Evolutionary conservation across 371 early-diverging fungal genomes (phyloP).

Genomic region (Syncephalastrum sp.): DNA sequence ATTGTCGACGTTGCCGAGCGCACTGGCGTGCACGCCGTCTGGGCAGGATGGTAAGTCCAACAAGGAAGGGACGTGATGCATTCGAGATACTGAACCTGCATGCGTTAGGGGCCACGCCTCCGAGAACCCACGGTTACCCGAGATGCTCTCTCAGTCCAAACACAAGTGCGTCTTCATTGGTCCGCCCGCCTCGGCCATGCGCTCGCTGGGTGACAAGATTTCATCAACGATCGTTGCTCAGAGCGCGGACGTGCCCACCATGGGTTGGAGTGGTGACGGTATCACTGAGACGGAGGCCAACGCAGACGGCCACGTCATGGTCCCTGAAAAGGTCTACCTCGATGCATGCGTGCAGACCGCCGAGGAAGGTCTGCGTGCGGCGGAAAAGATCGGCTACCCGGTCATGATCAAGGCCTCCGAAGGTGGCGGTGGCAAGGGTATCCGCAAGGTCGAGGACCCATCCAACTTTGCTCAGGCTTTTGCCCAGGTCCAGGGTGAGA

Average conservation of each 20-base stretch:
- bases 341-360: slow-evolving; percentile 77
- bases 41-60: slow-evolving; percentile 65
- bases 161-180: slow-evolving; percentile 94
- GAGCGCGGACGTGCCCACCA: slow-evolving; percentile 92
- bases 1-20: slow-evolving; percentile 98
- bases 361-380: slow-evolving; percentile 78
- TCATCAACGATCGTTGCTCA: slow-evolving; percentile 98
- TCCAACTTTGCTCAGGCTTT: slow-evolving; percentile 77
- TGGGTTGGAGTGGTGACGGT: slow-evolving; percentile 94
- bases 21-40: slow-evolving; percentile 85
- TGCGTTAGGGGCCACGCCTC: slow-evolving; percentile 98
- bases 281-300: slow-evolving; percentile 69
- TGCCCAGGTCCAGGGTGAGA: slow-evolving; percentile 88
- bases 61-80: background rate
- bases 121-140: slow-evolving; percentile 96
- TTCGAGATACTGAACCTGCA: slow-evolving; percentile 4
- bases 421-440: slow-evolving; percentile 99
- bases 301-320: slow-evolving; percentile 73
- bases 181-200: slow-evolving; percentile 98
- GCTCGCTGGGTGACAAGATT: slow-evolving; percentile 97
- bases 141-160: slow-evolving; percentile 79
- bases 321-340: slow-evolving; percentile 79
- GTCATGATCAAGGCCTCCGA: slow-evolving; percentile 99
- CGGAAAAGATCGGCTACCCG: slow-evolving; percentile 92
- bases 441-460: slow-evolving; percentile 84